Evolutionary conservation across 495 filamentous ascomycete genomes (phyloP), one percentile per base, ranked within the genome.

Genomic region (Corynascus novoguineensis): DNA sequence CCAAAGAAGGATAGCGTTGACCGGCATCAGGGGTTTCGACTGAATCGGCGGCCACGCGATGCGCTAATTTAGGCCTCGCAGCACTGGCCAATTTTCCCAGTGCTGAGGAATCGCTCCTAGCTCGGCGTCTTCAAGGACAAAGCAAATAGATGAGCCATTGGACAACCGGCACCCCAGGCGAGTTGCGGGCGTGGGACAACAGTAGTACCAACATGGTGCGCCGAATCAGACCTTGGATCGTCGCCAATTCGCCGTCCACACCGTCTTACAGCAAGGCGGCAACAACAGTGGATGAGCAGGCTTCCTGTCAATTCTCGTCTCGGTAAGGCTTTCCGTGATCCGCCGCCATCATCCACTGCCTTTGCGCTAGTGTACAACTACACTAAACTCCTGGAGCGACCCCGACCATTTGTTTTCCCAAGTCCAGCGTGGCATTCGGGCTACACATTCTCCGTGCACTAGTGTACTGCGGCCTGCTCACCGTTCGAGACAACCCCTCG

Each of bases 131-230:
- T 15, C n/a, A 5, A 17, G 8, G n/a, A 41, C 21, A 15, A 17
- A 7, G 10, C 37, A 17, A 15, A 5, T 41, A n/a, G n/a, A n/a
- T 15, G 37, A 17, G n/a, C 37, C 37, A n/a, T 15, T n/a, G 37
- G 21, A 5, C 27, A 27, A 44, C 27, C 29, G 22, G 8, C 8
- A 14, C 15, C 10, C 5, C 5, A 27, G 40, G n/a, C n/a, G 40
- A 24, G 34, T 14, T 8, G 34, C 34, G 34, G 29, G 57, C 57
- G 54, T 59, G 25, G n/a, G n/a, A n/a, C n/a, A 53, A 49, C 42
- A 11, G 25, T 49, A 25, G 50, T 55, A 55, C 55, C 60, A n/a
- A 56, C 51, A 58, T 40, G 46, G 45, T 24, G 40, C 35, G 40
- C 51, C 55, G 24, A 41, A 55, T 50, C 45, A 32, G 15, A 27